A percentile compares a stretch with the other conserved stretches of the same genome.
These are phyloP conservation scores for Paraphaeosphaeria minitans DNA, from an alignment of 2,329 filamentous ascomycete species.

Conservation along the genomic window DNA sequence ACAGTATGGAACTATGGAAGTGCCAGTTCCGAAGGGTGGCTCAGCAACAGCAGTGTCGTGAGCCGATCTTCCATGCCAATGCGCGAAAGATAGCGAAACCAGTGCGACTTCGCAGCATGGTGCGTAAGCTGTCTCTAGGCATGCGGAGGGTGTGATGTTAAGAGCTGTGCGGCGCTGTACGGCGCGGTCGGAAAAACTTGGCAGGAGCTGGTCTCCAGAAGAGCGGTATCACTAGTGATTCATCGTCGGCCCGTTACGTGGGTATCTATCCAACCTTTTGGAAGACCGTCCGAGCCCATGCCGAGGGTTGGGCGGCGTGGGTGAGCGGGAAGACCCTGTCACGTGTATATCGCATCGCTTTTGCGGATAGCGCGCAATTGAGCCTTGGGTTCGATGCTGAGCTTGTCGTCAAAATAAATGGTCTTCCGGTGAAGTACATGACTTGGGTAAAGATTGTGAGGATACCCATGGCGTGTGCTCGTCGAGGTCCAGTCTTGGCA, in stretches of 20 bases:
- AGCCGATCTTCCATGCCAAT: background rate
- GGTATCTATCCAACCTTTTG: no score
- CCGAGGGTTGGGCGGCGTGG: background rate
- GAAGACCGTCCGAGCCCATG: background rate
- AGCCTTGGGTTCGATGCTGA: background rate
- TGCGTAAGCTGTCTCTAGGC: background rate
- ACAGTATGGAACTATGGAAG: slow-evolving; percentile 12
- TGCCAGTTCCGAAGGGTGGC: slow-evolving; percentile 22
- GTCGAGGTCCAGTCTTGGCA: background rate
- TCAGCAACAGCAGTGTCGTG: background rate
- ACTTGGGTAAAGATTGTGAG: background rate
- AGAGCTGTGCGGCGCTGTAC: background rate
- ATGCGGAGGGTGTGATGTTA: background rate
- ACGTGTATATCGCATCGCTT: background rate
- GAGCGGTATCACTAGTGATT: background rate
- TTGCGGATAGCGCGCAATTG: background rate
- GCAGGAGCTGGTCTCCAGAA: background rate
- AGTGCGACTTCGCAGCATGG: background rate
- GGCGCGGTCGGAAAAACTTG: background rate
- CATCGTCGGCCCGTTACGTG: background rate
- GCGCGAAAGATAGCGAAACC: background rate
- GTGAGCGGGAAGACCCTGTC: background rate
- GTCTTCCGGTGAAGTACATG: background rate
- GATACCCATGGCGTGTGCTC: background rate
- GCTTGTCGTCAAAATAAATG: background rate